A percentile compares a stretch with the other conserved stretches of the same genome.
phyloP scores from a whole-genome alignment of 352 stramenopile genomes.

The Globisporangium lucens region DNA sequence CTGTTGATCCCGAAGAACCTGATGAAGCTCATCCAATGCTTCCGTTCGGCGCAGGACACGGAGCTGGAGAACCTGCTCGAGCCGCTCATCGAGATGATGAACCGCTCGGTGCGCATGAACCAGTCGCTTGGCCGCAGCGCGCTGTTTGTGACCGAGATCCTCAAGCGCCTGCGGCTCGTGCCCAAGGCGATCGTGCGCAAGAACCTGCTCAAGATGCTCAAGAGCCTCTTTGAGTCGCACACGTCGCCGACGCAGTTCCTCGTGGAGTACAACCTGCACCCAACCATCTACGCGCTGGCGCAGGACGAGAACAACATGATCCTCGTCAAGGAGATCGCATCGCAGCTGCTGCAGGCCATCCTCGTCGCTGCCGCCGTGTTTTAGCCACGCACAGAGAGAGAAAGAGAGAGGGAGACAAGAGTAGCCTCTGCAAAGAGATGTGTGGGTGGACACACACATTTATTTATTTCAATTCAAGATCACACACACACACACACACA shows the following conservation, averaged over 20 bases:
- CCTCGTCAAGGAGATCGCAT: conserved; percentile 87
- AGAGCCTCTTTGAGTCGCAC: conserved; percentile 87
- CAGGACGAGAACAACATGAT: conserved; percentile 90
- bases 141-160: conserved; percentile 85
- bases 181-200: conserved; percentile 89
- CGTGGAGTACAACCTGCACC: conserved; percentile 87
- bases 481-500: background rate
- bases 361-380: conserved; percentile 67
- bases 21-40: conserved; percentile 69
- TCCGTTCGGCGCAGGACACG: conserved; percentile 60
- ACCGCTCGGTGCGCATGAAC: conserved; percentile 70
- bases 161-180: conserved; percentile 70
- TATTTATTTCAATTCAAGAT: conserved; percentile 14
- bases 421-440: background rate
- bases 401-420: background rate
- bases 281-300: conserved; percentile 69
- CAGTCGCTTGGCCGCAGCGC: conserved; percentile 81
- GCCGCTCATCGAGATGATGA: conserved; percentile 77
- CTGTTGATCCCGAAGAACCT: conserved; percentile 62
- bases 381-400: conserved; percentile 12
- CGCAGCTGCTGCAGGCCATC: conserved; percentile 79
- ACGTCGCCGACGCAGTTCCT: conserved; percentile 83
- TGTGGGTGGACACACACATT: background rate
- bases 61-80: conserved; percentile 82
- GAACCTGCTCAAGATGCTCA: conserved; percentile 92